A percentile compares a stretch with the other conserved stretches of the same genome.
Evolutionary conservation across 768 basidiomycete genomes (phyloP).

Genomic region (Pulveroboletus ravenelii): DNA sequence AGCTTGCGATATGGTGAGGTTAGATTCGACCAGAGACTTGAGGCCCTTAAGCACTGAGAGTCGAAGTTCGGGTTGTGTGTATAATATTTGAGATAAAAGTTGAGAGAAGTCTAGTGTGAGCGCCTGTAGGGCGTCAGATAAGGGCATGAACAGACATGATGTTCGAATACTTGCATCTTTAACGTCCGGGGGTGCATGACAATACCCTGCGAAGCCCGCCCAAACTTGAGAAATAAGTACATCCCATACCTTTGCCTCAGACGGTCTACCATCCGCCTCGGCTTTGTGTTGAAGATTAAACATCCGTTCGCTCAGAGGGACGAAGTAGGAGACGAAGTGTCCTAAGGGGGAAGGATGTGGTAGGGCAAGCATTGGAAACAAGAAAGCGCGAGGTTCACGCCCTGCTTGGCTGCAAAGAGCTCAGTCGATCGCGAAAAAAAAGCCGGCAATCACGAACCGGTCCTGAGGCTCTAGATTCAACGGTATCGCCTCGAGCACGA

Average conservation of each 20-base stretch:
- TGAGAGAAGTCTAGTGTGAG: constrained; percentile 76
- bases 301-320: constrained; percentile 90
- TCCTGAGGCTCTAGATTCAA: constrained; percentile 81
- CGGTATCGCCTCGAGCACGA: constrained; percentile 68
- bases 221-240: constrained; percentile 92
- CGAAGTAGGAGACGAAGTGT: constrained; percentile 88
- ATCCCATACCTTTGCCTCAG: constrained; percentile 94
- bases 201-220: constrained; percentile 89
- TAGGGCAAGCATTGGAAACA: constrained; percentile 81
- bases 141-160: neutral
- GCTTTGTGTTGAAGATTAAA: constrained; percentile 84
- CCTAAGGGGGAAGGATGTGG: constrained; percentile 74
- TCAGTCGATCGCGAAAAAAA: constrained; percentile 1
- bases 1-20: constrained; percentile 44
- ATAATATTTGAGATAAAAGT: constrained; percentile 90
- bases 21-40: constrained; percentile 78
- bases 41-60: constrained; percentile 78
- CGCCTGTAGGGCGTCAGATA: constrained; percentile 41
- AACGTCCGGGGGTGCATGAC: constrained; percentile 74
- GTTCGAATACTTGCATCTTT: constrained; percentile 44
- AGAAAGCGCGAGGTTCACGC: constrained; percentile 82
- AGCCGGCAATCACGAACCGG: constrained; percentile 45
- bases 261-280: constrained; percentile 62
- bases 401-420: constrained; percentile 52
- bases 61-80: constrained; percentile 81